A percentile compares a stretch with the other conserved stretches of the same genome.
phyloP scores from a whole-genome alignment of 1,284 basidiomycete genomes.

The Trichosporon sp. region DNA sequence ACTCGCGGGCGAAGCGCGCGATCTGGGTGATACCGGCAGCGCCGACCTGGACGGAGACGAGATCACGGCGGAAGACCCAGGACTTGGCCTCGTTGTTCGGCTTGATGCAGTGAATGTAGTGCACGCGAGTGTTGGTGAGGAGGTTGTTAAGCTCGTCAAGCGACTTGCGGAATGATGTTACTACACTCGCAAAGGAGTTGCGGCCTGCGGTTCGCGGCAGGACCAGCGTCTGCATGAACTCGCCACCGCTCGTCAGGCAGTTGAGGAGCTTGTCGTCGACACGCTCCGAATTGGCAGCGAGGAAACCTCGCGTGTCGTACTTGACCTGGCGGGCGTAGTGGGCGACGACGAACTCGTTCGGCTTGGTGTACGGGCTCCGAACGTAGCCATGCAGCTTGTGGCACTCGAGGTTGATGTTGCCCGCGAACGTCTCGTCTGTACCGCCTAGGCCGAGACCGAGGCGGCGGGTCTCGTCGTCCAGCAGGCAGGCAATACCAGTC shows the following conservation, averaged over 20 bases:
- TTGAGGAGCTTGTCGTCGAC: slow-evolving; percentile 19
- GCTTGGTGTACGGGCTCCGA: slow-evolving; percentile 7
- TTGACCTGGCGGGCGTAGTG: slow-evolving; percentile 20
- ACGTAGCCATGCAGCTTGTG: slow-evolving; percentile 13
- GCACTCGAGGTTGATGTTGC: slow-evolving; percentile 17
- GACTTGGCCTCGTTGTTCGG: slow-evolving; percentile 18
- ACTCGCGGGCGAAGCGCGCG: slow-evolving; percentile 19
- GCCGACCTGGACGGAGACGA: slow-evolving; percentile 17
- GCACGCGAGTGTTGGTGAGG: slow-evolving; percentile 16
- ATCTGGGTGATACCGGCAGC: slow-evolving; percentile 20
- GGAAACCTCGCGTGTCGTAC: slow-evolving; percentile 20
- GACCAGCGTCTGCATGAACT: neutral
- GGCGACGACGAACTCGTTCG: slow-evolving; percentile 17
- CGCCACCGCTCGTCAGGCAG: neutral
- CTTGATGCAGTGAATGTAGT: slow-evolving; percentile 25
- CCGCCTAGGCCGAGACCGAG: slow-evolving; percentile 17
- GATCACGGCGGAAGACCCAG: slow-evolving; percentile 12
- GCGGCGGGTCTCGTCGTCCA: slow-evolving; percentile 23
- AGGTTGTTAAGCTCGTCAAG: slow-evolving; percentile 17
- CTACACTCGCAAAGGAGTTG: slow-evolving; percentile 16
- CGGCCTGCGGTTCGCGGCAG: neutral
- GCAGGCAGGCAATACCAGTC: slow-evolving; percentile 18
- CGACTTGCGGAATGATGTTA: slow-evolving; percentile 20
- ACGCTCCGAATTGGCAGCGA: slow-evolving; percentile 20
- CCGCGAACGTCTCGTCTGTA: slow-evolving; percentile 15